Evolutionary conservation across 1,139 yeast genomes (phyloP).

Genomic region (Lodderomyces jiufengensis): DNA sequence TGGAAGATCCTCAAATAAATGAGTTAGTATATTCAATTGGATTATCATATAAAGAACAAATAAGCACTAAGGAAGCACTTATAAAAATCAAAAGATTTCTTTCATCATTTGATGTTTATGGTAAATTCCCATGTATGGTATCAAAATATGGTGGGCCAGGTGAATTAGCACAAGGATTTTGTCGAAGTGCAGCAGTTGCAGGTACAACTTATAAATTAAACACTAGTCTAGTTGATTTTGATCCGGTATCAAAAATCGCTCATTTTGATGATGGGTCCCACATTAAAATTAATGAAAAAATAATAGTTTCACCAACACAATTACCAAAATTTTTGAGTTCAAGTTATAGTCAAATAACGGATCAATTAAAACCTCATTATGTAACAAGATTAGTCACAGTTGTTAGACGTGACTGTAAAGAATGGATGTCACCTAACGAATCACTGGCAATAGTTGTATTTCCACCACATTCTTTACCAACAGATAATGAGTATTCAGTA

Average conservation of each 20-base stretch:
- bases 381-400: constrained; percentile 76
- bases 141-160: constrained; percentile 97
- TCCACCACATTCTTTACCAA: constrained; percentile 80
- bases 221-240: constrained; percentile 60
- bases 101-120: constrained; percentile 86
- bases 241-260: constrained; percentile 64
- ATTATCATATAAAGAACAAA: constrained; percentile 56
- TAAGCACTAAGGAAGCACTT: constrained; percentile 70
- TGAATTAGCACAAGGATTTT: constrained; percentile 93
- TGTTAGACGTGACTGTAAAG: constrained; percentile 81
- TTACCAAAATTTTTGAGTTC: constrained; percentile 47
- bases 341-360: constrained; percentile 35
- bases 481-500: constrained; percentile 66
- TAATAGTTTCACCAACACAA: constrained; percentile 71
- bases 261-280: constrained; percentile 72
- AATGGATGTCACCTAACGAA: constrained; percentile 81
- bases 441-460: constrained; percentile 84
- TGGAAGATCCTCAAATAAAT: constrained; percentile 69
- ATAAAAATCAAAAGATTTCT: constrained; percentile 80
- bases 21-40: constrained; percentile 88
- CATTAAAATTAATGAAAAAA: constrained; percentile 71
- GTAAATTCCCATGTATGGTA: constrained; percentile 87
- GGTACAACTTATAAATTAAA: constrained; percentile 90
- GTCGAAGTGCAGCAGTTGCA: constrained; percentile 97
- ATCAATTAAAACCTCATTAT: constrained; percentile 39